These are phyloP conservation scores for Aspergillus transmontanensis DNA, from an alignment of 2,329 filamentous ascomycete species.

Conservation along the genomic window DNA sequence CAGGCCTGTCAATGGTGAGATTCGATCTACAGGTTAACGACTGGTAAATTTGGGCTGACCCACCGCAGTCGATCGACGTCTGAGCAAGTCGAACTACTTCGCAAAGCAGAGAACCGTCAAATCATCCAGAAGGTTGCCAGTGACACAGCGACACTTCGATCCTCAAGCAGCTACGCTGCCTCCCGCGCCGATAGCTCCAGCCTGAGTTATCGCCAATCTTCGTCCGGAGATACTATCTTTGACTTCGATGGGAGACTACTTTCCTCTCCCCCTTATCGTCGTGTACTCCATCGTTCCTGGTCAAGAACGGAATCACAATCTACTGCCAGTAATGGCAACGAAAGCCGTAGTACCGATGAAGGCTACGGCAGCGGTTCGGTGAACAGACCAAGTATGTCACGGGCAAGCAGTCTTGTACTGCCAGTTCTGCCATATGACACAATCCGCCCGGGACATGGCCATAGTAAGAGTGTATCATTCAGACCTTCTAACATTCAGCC, in stretches of 20 bases:
- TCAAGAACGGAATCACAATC: slow-evolving; percentile 13
- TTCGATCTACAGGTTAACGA: background rate
- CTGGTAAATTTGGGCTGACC: background rate
- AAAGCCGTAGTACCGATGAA: slow-evolving; percentile 29
- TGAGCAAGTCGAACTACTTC: slow-evolving; percentile 39
- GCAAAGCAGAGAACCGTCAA: slow-evolving; percentile 33
- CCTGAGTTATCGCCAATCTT: slow-evolving; percentile 27
- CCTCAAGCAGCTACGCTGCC: slow-evolving; percentile 26
- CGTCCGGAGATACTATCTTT: slow-evolving; percentile 33
- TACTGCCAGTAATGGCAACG: slow-evolving; percentile 11
- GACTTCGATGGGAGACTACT: slow-evolving; percentile 36
- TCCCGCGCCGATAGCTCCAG: slow-evolving; percentile 31
- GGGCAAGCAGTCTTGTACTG: slow-evolving; percentile 14
- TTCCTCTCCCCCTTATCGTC: slow-evolving; percentile 29
- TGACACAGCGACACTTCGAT: slow-evolving; percentile 39
- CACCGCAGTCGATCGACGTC: slow-evolving; percentile 32
- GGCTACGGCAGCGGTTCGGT: slow-evolving; percentile 29
- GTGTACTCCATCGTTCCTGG: slow-evolving; percentile 18
- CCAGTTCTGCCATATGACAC: slow-evolving; percentile 20
- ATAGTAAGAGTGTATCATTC: slow-evolving; percentile 24
- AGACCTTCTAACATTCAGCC: slow-evolving; percentile 11
- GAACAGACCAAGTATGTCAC: slow-evolving; percentile 17
- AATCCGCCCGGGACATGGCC: slow-evolving; percentile 13
- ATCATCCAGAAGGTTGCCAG: slow-evolving; percentile 41
- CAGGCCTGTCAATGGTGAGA: slow-evolving; percentile 43